phyloP scores from a whole-genome alignment of 2,329 filamentous ascomycete species.

The Fusarium tricinctum region DNA sequence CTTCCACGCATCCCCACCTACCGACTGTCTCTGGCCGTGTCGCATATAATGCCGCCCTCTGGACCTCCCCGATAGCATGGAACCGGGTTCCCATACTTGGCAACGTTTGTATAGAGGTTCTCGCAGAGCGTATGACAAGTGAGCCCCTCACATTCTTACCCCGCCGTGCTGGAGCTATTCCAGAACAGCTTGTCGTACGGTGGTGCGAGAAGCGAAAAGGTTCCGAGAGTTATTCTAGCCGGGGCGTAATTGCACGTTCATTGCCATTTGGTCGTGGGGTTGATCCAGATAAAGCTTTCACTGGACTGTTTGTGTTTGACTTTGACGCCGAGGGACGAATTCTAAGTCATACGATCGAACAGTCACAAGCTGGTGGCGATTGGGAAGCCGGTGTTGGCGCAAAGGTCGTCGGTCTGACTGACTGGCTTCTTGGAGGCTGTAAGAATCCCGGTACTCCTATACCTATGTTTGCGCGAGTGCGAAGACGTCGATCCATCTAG shows the following conservation, averaged over 20 bases:
- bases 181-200: slow-evolving; percentile 61
- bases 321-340: slow-evolving; percentile 91
- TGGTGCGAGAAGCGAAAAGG: slow-evolving; percentile 90
- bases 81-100: slow-evolving; percentile 91
- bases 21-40: slow-evolving; percentile 92
- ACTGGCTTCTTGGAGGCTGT: slow-evolving; percentile 91
- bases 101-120: slow-evolving; percentile 87
- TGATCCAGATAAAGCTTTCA: slow-evolving; percentile 81
- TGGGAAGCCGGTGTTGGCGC: slow-evolving; percentile 86
- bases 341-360: slow-evolving; percentile 91
- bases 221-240: slow-evolving; percentile 31
- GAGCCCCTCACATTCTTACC: slow-evolving; percentile 65
- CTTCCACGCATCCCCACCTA: slow-evolving; percentile 85
- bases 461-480: slow-evolving; percentile 55
- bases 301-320: slow-evolving; percentile 93
- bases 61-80: slow-evolving; percentile 97
- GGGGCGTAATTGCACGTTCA: slow-evolving; percentile 62
- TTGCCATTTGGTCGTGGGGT: slow-evolving; percentile 53
- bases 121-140: slow-evolving; percentile 88
- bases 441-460: slow-evolving; percentile 53
- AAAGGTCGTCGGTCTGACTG: slow-evolving; percentile 89
- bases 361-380: slow-evolving; percentile 84
- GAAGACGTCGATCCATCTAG: slow-evolving; percentile 44
- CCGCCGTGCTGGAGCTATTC: slow-evolving; percentile 65
- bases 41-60: slow-evolving; percentile 91